A percentile compares a stretch with the other conserved stretches of the same genome.
Evolutionary conservation across 805 yeast species (phyloP).

Genomic region (Wickerhamomyces bovis): DNA sequence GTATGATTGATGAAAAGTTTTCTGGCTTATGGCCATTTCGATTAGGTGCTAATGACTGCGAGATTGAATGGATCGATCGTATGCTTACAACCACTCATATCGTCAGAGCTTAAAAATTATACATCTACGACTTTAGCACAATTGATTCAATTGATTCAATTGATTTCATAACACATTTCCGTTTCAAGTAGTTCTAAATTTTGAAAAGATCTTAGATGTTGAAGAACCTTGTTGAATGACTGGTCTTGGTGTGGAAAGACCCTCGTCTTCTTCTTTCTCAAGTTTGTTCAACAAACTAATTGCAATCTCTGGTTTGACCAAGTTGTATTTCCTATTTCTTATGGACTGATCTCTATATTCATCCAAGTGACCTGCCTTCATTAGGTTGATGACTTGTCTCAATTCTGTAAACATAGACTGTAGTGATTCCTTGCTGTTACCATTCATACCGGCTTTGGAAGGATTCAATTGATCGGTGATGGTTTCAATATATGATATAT

Average conservation of each 20-base stretch:
- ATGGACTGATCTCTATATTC: conserved; percentile 52
- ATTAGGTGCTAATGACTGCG: too few relatives aligned
- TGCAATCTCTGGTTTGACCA: conserved; percentile 72
- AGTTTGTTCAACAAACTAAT: conserved; percentile 51
- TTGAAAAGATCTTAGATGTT: conserved; percentile 7
- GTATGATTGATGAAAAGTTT: too few relatives aligned
- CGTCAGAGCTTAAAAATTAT: too few relatives aligned
- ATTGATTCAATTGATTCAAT: background rate
- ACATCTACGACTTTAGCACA: too few relatives aligned
- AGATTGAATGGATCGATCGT: too few relatives aligned
- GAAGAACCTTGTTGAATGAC: conserved; percentile 3
- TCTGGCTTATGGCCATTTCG: too few relatives aligned
- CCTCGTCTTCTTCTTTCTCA: conserved; percentile 1
- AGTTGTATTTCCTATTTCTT: conserved; percentile 62
- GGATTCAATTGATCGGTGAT: conserved; percentile 33
- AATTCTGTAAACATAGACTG: conserved; percentile 73
- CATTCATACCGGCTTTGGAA: conserved; percentile 7
- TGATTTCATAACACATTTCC: background rate
- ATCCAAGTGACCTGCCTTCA: conserved; percentile 57
- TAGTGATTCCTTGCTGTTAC: conserved; percentile 38
- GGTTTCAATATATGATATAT: conserved; percentile 68
- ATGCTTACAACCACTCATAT: too few relatives aligned
- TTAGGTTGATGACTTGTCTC: conserved; percentile 70
- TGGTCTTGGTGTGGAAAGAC: conserved; percentile 1
- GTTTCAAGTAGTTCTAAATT: conserved; percentile 3